Conservation (phyloP, 768 basidiomycete species). For the Austroboletus festivus region DNA sequence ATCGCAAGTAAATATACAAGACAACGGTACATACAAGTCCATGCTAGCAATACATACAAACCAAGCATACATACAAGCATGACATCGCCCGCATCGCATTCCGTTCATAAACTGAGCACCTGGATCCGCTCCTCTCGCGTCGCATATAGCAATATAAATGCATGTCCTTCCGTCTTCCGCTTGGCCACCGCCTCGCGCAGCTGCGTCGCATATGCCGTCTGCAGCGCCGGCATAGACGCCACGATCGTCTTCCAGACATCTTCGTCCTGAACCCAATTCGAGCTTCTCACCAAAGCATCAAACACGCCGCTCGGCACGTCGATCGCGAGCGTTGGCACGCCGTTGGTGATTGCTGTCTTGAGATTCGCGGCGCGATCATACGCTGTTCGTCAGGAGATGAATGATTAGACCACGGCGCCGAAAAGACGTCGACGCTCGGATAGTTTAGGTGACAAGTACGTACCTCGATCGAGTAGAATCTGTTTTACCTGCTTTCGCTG, state of each 20-base stretch:
- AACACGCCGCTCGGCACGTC: conserved; percentile 63
- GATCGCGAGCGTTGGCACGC: conserved; percentile 67
- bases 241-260: conserved; percentile 66
- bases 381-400: conserved; percentile 37
- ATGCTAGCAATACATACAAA: too few relatives aligned
- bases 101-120: conserved; percentile 46
- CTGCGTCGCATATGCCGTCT: conserved; percentile 61
- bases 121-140: conserved; percentile 69
- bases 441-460: too few relatives aligned
- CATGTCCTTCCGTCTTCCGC: conserved; percentile 59
- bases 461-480: conserved; percentile 67
- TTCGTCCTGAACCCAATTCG: conserved; percentile 71
- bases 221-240: conserved; percentile 52
- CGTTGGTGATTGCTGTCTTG: conserved; percentile 54
- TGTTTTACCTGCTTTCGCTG: conserved; percentile 70
- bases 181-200: conserved; percentile 64
- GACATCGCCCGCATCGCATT: not conserved
- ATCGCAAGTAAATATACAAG: too few relatives aligned
- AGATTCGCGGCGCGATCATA: conserved; percentile 59
- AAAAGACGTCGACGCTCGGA: not conserved
- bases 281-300: conserved; percentile 54
- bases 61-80: not conserved
- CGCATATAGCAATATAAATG: conserved; percentile 61
- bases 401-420: not conserved
- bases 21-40: too few relatives aligned